These are phyloP conservation scores for Mycena polygramma DNA, from an alignment of 768 basidiomycete species.

Conservation along the genomic window DNA sequence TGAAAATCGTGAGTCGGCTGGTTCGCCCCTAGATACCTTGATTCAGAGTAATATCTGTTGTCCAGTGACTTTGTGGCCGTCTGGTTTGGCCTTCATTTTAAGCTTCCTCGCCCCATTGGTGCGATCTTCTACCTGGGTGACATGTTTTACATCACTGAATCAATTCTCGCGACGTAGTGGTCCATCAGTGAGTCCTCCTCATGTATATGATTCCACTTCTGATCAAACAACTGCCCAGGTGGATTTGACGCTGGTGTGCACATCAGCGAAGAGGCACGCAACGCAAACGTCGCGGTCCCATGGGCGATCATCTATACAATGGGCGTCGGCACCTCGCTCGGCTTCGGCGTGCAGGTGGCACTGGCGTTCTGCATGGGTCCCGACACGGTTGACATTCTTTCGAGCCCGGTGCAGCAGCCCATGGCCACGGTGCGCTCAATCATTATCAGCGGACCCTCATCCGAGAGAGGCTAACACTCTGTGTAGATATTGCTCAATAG, in stretches of 20 bases:
- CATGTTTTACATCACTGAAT: slow-evolving; percentile 58
- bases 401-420: slow-evolving; percentile 49
- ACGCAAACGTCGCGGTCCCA: slow-evolving; percentile 68
- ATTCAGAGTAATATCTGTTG: background rate
- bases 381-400: slow-evolving; percentile 50
- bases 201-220: background rate
- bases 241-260: slow-evolving; percentile 61
- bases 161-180: slow-evolving; percentile 1
- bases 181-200: background rate
- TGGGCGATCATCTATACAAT: slow-evolving; percentile 68
- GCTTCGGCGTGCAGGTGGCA: slow-evolving; percentile 65
- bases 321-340: slow-evolving; percentile 60
- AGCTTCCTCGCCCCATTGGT: slow-evolving; percentile 67
- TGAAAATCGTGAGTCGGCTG: slow-evolving; percentile 6
- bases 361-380: slow-evolving; percentile 72
- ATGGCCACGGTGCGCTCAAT: slow-evolving; percentile 51
- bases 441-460: background rate
- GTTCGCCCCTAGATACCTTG: background rate
- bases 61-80: slow-evolving; percentile 59
- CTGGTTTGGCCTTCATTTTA: slow-evolving; percentile 64
- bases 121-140: no score
- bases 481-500: slow-evolving; percentile 55
- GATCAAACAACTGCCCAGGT: slow-evolving; percentile 31
- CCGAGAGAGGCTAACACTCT: slow-evolving; percentile 49
- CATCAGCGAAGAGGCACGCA: slow-evolving; percentile 53